Evolutionary conservation across 495 filamentous ascomycete species (phyloP), one percentile per base, ranked within the genome.

Genomic region (Podospora pseudopauciseta): DNA sequence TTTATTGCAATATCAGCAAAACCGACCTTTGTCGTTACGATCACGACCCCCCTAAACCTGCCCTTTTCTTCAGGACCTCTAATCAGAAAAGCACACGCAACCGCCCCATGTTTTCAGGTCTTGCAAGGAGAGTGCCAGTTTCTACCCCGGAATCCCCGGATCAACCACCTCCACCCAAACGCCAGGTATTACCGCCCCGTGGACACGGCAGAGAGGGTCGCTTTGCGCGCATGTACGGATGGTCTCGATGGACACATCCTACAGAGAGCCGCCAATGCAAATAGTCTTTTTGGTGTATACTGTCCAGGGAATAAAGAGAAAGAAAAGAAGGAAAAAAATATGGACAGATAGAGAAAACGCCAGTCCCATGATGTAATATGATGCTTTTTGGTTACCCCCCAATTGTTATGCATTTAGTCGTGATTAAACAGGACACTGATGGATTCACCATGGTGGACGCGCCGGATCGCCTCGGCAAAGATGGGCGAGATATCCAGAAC

Each of bases 381-480:
- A 69, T 72, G 62, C 60, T 72, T 66, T 66, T 60, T 60, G 26
- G 53, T 60, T 63, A 54, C 65, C 66, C 66, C 69, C 73, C 63
- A 49, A 30, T 53, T 54, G 19, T 63, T 59, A 70, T 70, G 69
- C 62, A 67, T 69, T 83, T 84, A 90, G 78, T 96, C 92, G 73
- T 95, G 92, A 81, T 95, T 92, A 80, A 99, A 97, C 65, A 99
- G 86, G 64, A 95, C 92, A 78, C 93, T 97, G 80, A 99, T 97
- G 73, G 93, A 97, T 82, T 99, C 95, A 67, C 95, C 95, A 80
- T 98, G 94, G 79, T 98, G 95, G 63, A 99, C 96, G 58, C 95
- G 87, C 63, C 95, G 90, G 76, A 99, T 97, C 19, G 95, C 95
- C 89, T 99, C 95, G 57, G 91, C 96, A 81, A 99, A 99, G 70